Evolutionary conservation across 306 rosid species (phyloP).

Genomic region (Crotalaria pallida): DNA sequence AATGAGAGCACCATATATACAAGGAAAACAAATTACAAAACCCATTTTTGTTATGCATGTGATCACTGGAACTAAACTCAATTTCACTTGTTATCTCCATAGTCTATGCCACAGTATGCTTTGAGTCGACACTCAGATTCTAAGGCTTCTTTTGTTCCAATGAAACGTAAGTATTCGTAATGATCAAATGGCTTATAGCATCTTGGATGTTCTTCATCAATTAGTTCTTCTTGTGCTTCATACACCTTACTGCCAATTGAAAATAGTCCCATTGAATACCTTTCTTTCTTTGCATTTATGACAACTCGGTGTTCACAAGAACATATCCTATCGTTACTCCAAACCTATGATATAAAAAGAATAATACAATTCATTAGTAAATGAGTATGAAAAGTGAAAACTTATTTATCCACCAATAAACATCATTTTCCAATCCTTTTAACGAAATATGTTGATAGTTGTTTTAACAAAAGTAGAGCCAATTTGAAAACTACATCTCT

Average conservation of each 20-base stretch:
- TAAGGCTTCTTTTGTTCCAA: not conserved
- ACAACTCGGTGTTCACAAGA: constrained; percentile 25
- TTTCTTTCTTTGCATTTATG: constrained; percentile 19
- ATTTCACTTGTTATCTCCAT: not conserved
- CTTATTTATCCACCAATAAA: not conserved
- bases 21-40: not conserved
- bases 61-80: not conserved
- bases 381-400: not conserved
- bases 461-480: no score
- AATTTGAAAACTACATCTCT: no score
- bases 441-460: no score
- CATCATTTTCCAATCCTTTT: no score
- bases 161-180: constrained; percentile 19
- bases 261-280: constrained; percentile 32
- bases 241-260: constrained; percentile 9
- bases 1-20: not conserved
- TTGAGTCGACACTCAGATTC: constrained; percentile 19
- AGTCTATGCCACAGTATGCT: constrained; percentile 26
- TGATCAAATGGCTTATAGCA: constrained; percentile 28
- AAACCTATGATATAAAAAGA: constrained; percentile 9
- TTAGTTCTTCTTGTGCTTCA: constrained; percentile 17
- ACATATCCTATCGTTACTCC: constrained; percentile 27
- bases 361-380: not conserved
- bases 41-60: not conserved
- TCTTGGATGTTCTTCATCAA: constrained; percentile 32